Evolutionary conservation across 2,329 filamentous ascomycete species (phyloP).

Genomic region (Sarocladiaceae sp.): DNA sequence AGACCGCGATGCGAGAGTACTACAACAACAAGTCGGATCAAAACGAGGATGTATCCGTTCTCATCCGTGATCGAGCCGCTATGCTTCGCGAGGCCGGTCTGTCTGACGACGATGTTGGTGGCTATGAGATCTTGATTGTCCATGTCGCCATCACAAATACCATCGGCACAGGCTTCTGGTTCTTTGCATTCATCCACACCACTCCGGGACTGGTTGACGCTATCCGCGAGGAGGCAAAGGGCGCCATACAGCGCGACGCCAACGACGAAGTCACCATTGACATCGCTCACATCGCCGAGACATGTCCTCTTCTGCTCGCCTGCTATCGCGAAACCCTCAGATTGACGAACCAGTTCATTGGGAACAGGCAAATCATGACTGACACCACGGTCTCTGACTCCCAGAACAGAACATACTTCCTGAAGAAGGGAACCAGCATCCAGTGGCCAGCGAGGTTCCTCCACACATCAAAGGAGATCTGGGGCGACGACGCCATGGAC

Average conservation of each 20-base stretch:
- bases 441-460: slow-evolving; percentile 10
- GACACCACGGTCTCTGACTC: slow-evolving; percentile 28
- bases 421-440: slow-evolving; percentile 19
- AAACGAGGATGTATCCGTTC: slow-evolving; percentile 20
- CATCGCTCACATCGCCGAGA: slow-evolving; percentile 27
- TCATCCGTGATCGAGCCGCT: slow-evolving; percentile 22
- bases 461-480: slow-evolving; percentile 10
- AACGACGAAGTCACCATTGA: slow-evolving; percentile 23
- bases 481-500: slow-evolving; percentile 11
- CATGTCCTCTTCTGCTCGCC: slow-evolving; percentile 37
- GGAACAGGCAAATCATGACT: slow-evolving; percentile 23
- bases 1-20: slow-evolving; percentile 23
- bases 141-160: slow-evolving; percentile 30
- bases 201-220: slow-evolving; percentile 19
- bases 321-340: slow-evolving; percentile 40
- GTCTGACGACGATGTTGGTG: slow-evolving; percentile 19
- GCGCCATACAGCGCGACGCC: slow-evolving; percentile 11
- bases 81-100: slow-evolving; percentile 25
- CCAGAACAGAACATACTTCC: slow-evolving; percentile 17
- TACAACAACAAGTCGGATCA: slow-evolving; percentile 23
- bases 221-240: slow-evolving; percentile 26
- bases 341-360: slow-evolving; percentile 16
- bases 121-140: slow-evolving; percentile 26
- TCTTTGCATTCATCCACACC: slow-evolving; percentile 25
- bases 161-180: slow-evolving; percentile 32